Conservation (phyloP, 352 stramenopile species). For the Pythium aquatile region DNA sequence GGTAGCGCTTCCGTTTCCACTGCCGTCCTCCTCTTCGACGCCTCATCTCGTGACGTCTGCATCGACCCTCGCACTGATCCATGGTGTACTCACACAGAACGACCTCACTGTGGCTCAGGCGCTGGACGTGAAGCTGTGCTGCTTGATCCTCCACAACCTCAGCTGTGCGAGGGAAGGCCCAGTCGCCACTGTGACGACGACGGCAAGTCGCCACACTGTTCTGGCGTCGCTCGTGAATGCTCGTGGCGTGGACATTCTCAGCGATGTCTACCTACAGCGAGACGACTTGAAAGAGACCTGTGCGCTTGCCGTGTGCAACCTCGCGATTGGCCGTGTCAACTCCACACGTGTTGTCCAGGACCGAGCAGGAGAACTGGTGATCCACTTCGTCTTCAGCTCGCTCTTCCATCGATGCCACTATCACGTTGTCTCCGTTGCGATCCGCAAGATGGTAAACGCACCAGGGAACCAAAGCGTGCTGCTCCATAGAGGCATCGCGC, state of each 20-base stretch:
- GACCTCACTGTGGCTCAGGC: background rate
- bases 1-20: conserved; percentile 16
- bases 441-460: conserved; percentile 63
- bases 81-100: conserved; percentile 4
- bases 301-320: conserved; percentile 58
- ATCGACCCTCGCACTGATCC: conserved; percentile 10
- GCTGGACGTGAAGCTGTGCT: conserved; percentile 48
- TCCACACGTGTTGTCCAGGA: conserved; percentile 57
- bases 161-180: conserved; percentile 39
- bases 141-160: conserved; percentile 73
- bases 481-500: conserved; percentile 40
- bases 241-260: conserved; percentile 40
- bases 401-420: conserved; percentile 40
- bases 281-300: conserved; percentile 57
- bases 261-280: conserved; percentile 48
- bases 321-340: conserved; percentile 66
- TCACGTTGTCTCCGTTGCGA: conserved; percentile 41
- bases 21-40: background rate
- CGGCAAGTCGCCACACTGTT: conserved; percentile 15
- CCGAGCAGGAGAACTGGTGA: conserved; percentile 41
- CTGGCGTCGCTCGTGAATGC: conserved; percentile 53
- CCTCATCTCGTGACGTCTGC: conserved; percentile 3
- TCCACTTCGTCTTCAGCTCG: conserved; percentile 54
- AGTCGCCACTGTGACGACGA: conserved; percentile 1
- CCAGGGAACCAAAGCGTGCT: conserved; percentile 58